These are phyloP conservation scores for Phytopythium litorale DNA, from an alignment of 352 stramenopile species.

Conservation along the genomic window DNA sequence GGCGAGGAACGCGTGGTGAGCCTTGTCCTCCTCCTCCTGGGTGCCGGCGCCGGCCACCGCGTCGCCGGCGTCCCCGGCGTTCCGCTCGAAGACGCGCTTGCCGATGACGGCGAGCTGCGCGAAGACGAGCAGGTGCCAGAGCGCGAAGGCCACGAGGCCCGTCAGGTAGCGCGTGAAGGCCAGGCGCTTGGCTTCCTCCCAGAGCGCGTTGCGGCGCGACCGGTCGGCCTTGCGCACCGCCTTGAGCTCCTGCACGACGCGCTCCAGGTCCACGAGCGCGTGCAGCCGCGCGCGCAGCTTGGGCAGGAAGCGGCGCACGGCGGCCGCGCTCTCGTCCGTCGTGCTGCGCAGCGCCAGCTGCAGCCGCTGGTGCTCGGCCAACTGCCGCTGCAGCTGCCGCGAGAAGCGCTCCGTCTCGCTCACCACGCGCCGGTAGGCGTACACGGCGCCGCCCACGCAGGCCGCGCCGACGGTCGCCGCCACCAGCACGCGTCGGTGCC, in stretches of 20 bases:
- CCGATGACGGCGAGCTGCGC: slow-evolving; percentile 73
- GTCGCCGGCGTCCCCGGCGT: slow-evolving; percentile 20
- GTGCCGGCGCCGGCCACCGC: slow-evolving; percentile 5
- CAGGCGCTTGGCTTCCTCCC: slow-evolving; percentile 70
- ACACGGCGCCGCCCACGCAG: slow-evolving; percentile 60
- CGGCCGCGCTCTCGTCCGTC: slow-evolving; percentile 71
- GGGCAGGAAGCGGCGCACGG: slow-evolving; percentile 72
- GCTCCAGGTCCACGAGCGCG: slow-evolving; percentile 60
- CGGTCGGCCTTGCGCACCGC: slow-evolving; percentile 56
- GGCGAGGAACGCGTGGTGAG: slow-evolving; percentile 67
- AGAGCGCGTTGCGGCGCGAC: slow-evolving; percentile 51
- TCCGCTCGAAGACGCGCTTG: slow-evolving; percentile 66
- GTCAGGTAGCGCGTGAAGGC: slow-evolving; percentile 74
- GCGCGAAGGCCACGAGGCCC: slow-evolving; percentile 61
- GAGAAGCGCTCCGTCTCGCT: slow-evolving; percentile 67
- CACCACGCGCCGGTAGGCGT: slow-evolving; percentile 59
- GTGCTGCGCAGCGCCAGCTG: slow-evolving; percentile 64
- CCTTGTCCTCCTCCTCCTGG: slow-evolving; percentile 33
- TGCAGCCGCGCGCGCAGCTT: slow-evolving; percentile 59
- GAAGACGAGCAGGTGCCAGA: slow-evolving; percentile 82
- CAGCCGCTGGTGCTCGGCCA: slow-evolving; percentile 73
- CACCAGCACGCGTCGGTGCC: slow-evolving; percentile 65
- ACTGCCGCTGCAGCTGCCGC: slow-evolving; percentile 63
- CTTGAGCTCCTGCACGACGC: slow-evolving; percentile 70
- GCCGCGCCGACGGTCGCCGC: slow-evolving; percentile 39